phyloP scores from a whole-genome alignment of 208 protist species.

The Strigomonas culicis region DNA sequence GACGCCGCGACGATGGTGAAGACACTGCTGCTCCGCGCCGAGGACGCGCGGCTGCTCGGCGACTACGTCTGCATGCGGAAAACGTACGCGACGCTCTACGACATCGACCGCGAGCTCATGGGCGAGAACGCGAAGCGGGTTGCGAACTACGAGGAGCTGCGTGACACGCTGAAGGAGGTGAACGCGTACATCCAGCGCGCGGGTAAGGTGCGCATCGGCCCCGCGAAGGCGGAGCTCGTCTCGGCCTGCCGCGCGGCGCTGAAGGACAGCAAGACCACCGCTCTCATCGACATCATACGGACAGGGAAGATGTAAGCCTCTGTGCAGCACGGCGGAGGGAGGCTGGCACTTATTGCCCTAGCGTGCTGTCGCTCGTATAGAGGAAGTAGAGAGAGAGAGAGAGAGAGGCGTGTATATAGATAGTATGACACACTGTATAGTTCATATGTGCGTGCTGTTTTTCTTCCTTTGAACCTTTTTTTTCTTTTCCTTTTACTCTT shows the following conservation, averaged over 20 bases:
- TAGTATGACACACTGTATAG: too few species aligned
- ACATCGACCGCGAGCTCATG: slow-evolving; percentile 87
- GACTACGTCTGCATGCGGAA: slow-evolving; percentile 82
- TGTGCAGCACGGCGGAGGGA: too few species aligned
- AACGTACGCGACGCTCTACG: slow-evolving; percentile 78
- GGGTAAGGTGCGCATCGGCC: slow-evolving; percentile 78
- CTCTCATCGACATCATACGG: slow-evolving; percentile 83
- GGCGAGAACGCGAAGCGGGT: slow-evolving; percentile 91
- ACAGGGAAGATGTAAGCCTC: slow-evolving; percentile 23
- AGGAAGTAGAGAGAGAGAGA: not conserved
- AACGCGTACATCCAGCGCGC: slow-evolving; percentile 93
- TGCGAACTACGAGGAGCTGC: slow-evolving; percentile 91
- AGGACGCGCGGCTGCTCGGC: slow-evolving; percentile 90
- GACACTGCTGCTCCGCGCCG: slow-evolving; percentile 85
- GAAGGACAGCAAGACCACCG: slow-evolving; percentile 68
- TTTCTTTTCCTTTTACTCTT: slow-evolving; percentile 9
- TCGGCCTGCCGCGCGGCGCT: slow-evolving; percentile 82
- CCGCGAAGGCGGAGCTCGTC: slow-evolving; percentile 45
- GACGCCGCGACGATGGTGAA: slow-evolving; percentile 87
- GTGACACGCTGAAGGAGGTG: slow-evolving; percentile 81
- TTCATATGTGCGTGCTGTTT: too few species aligned
- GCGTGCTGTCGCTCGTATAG: not conserved
- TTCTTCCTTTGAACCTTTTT: not conserved
- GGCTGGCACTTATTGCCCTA: too few species aligned
- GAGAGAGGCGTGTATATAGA: too few species aligned